Evolutionary conservation across 768 basidiomycete genomes (phyloP).

Genomic region (Russula abietina): DNA sequence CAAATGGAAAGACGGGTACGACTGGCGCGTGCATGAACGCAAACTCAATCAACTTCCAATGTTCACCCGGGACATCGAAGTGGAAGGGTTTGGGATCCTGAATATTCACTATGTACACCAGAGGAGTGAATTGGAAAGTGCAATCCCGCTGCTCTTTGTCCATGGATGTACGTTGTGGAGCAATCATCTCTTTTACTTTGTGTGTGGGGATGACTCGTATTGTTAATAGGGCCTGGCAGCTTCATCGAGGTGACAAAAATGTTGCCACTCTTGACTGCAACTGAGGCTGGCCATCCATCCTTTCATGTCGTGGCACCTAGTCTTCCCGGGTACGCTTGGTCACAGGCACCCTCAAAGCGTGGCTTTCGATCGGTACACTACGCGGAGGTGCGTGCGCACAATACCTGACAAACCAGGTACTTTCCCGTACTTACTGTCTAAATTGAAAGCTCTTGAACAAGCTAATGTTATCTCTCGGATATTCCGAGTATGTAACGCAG

Average conservation of each 20-base stretch:
- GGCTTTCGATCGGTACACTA: conserved; percentile 28
- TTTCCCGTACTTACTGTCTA: not conserved
- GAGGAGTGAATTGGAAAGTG: conserved; percentile 27
- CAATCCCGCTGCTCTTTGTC: conserved; percentile 32
- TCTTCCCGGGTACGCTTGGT: conserved; percentile 59
- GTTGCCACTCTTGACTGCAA: conserved; percentile 44
- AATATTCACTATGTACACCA: conserved; percentile 37
- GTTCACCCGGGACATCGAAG: conserved; percentile 33
- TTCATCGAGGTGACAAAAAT: conserved; percentile 47
- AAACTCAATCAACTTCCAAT: conserved; percentile 33
- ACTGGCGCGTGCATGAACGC: conserved; percentile 32
- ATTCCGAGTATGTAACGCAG: conserved; percentile 37
- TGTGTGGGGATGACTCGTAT: not conserved
- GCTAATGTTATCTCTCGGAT: conserved; percentile 28
- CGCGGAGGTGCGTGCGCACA: conserved; percentile 25
- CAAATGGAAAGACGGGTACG: conserved; percentile 30
- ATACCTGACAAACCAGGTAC: not conserved
- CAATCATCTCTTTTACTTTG: not conserved
- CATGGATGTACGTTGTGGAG: conserved; percentile 31
- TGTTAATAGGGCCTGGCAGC: conserved; percentile 17
- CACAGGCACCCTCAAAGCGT: conserved; percentile 41
- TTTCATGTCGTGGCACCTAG: conserved; percentile 60
- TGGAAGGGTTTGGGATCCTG: conserved; percentile 31
- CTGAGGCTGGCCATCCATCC: conserved; percentile 41
- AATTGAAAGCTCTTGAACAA: conserved; percentile 25